Conservation (phyloP, 2,329 filamentous ascomycete genomes). For the Curvularia lunata region DNA sequence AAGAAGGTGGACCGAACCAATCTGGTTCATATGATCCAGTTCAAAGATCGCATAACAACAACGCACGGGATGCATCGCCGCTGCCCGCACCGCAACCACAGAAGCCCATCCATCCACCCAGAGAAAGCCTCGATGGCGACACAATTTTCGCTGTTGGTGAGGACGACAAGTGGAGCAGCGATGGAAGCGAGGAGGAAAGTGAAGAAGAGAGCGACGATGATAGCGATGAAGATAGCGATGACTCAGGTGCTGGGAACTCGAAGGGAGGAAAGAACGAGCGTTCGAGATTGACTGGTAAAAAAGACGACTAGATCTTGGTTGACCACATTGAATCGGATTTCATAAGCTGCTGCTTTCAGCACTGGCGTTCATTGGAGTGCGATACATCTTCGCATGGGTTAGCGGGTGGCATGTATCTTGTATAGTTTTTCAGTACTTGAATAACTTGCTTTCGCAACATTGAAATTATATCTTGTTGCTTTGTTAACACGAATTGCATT, state of each 20-base stretch:
- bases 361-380: slow-evolving; percentile 20
- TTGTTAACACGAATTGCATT: neutral
- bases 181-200: slow-evolving; percentile 37
- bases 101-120: slow-evolving; percentile 57
- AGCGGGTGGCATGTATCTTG: slow-evolving; percentile 13
- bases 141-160: slow-evolving; percentile 93
- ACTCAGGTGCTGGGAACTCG: slow-evolving; percentile 40
- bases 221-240: slow-evolving; percentile 6
- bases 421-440: slow-evolving; percentile 5
- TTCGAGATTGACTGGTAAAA: slow-evolving; percentile 43
- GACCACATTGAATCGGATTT: slow-evolving; percentile 4
- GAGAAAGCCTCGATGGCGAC: slow-evolving; percentile 79
- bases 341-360: slow-evolving; percentile 7
- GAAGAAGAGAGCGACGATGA: slow-evolving; percentile 15
- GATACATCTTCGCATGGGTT: slow-evolving; percentile 6
- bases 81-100: slow-evolving; percentile 61
- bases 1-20: slow-evolving; percentile 55
- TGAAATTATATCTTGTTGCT: neutral
- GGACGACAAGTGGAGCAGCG: slow-evolving; percentile 85
- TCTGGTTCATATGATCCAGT: slow-evolving; percentile 52
- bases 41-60: slow-evolving; percentile 33
- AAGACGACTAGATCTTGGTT: slow-evolving; percentile 37
- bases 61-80: slow-evolving; percentile 52
- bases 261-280: slow-evolving; percentile 40
- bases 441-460: slow-evolving; percentile 14